Evolutionary conservation across 108 stramenopile genomes (phyloP), one percentile per base, ranked within the genome.

Genomic region (Cyclotella cryptica): DNA sequence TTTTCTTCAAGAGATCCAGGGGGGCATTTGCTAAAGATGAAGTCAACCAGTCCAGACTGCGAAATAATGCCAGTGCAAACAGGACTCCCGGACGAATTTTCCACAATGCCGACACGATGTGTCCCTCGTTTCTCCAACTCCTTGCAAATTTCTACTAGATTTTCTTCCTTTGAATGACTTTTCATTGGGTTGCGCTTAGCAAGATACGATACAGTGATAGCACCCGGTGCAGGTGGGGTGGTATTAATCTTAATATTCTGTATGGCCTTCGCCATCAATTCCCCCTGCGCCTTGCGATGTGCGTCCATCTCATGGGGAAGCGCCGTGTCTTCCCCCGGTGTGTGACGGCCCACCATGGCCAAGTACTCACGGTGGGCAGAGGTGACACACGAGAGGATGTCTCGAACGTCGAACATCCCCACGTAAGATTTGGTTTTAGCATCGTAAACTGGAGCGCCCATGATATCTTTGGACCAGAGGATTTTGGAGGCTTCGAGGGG

Each of bases 381-480:
- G 54, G 53, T 83, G 46, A 84, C 82, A 49, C 80, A 81, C 5
- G 80, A 81, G 19, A 86, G 82, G 51, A 86, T 86, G 67, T 86
- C 85, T 12, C 85, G 80, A 24, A 76, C 74, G 72, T 86, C 85
- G 55, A 86, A 86, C 80, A 86, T 81, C 3, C 85, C 85, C 41
- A 86, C 78, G 67, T 75, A 86, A 0, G 67, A 58, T 80, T 86
- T 74, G 28, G 55, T 46, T 39, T 73, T 42, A 22, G 72, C 81
- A 55, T 86, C 72, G 57, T 77, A 83, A 12, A 86, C 85, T 7
- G 85, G 85, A 19, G 81, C 85, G 35, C 85, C 85, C 78, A 86
- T 83, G 69, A 86, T 70, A 39, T 83, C 78, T 29, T 79, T 61
- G 19, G 82, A 66, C 85, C 85, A 86, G 3, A 86, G 71, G 58